Conservation (phyloP, 768 basidiomycete genomes). For the Rhizopogon sp. region DNA sequence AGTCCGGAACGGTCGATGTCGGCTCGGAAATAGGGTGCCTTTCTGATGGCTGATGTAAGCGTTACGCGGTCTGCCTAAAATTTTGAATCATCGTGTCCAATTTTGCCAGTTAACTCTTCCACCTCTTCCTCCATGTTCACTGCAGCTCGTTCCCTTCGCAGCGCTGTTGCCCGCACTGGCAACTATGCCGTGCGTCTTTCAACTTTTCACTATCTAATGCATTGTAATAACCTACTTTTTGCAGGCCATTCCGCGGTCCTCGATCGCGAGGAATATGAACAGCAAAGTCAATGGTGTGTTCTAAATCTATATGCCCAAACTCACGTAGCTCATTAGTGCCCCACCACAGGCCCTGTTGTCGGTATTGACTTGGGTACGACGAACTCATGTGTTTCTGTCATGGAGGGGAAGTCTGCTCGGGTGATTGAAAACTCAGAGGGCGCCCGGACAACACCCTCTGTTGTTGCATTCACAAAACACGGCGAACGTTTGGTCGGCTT, state of each 20-base stretch:
- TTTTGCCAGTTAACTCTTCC: conserved; percentile 25
- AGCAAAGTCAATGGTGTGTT: conserved; percentile 82
- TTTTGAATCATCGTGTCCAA: conserved; percentile 36
- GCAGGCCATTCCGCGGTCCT: conserved; percentile 63
- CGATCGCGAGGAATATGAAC: conserved; percentile 91
- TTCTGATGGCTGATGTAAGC: conserved; percentile 4
- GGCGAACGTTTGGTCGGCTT: conserved; percentile 95
- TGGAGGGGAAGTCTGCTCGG: conserved; percentile 93
- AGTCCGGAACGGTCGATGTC: conserved; percentile 7
- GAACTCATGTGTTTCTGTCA: conserved; percentile 87
- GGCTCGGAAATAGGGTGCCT: neutral
- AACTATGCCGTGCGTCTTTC: conserved; percentile 51
- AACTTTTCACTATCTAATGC: neutral
- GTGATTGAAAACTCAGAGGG: conserved; percentile 99
- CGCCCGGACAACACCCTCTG: conserved; percentile 95
- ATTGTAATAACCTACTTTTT: conserved; percentile 8
- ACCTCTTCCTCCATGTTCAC: conserved; percentile 64
- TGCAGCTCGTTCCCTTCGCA: conserved; percentile 59
- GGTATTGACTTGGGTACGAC: conserved; percentile 97
- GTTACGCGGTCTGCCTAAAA: conserved; percentile 34
- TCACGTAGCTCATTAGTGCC: neutral
- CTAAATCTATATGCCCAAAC: neutral
- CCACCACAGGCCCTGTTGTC: conserved; percentile 68
- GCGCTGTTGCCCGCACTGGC: conserved; percentile 54
- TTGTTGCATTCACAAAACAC: conserved; percentile 98